phyloP scores from a whole-genome alignment of 2,329 filamentous ascomycete species.

The Aspergillus candidus region DNA sequence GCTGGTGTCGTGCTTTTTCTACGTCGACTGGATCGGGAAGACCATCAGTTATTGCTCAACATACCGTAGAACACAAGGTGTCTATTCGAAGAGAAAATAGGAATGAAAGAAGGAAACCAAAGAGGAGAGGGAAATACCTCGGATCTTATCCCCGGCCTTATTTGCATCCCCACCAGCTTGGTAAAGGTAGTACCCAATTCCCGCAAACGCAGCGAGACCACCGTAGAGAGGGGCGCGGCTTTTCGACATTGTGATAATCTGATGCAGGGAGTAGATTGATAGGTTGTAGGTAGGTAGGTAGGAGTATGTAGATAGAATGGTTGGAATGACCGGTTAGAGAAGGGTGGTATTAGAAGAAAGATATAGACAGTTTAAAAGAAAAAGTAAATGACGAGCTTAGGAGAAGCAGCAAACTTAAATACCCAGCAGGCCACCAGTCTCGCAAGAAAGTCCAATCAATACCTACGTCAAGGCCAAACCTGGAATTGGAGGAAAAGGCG shows the following conservation, averaged over 20 bases:
- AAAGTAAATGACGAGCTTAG: too few species aligned
- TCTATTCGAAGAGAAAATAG: not conserved
- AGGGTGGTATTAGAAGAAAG: too few species aligned
- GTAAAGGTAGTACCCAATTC: conserved; percentile 87
- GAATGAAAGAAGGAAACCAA: not conserved
- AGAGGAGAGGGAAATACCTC: conserved; percentile 55
- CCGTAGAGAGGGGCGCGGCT: conserved; percentile 33
- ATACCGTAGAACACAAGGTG: not conserved
- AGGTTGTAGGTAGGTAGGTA: too few species aligned
- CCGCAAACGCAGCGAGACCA: conserved; percentile 57
- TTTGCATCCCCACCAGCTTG: conserved; percentile 72
- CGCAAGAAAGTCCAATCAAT: too few species aligned
- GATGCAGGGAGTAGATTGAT: not conserved
- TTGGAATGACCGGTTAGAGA: too few species aligned
- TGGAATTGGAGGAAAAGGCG: not conserved
- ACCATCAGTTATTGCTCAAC: not conserved
- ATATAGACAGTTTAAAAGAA: too few species aligned
- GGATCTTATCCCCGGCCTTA: conserved; percentile 76
- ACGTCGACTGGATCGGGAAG: conserved; percentile 59
- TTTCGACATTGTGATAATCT: conserved; percentile 27
- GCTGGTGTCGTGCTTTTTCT: conserved; percentile 58
- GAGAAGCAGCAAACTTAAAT: too few species aligned
- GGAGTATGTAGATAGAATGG: too few species aligned
- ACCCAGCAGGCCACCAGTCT: too few species aligned
- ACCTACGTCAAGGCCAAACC: not conserved